Percentiles rank a stretch among this genome's conserved stretches.
Evolutionary conservation across 75 land plant genomes (phyloP).

Genomic region (Pseudotsuga menziesii): DNA sequence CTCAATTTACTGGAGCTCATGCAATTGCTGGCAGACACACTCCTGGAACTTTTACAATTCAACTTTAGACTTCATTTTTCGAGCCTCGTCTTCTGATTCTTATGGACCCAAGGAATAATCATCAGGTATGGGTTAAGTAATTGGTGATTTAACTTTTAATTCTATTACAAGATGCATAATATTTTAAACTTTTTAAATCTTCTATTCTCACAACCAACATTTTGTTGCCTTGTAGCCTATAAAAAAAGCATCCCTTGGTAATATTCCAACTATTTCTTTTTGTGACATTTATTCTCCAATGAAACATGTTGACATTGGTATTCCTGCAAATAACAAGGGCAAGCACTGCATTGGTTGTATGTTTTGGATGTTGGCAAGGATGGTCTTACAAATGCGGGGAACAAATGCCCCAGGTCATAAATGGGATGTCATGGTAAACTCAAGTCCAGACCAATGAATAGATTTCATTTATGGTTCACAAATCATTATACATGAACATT

Average conservation of each 20-base stretch:
- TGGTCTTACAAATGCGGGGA: constrained; percentile 89
- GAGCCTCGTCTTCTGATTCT: constrained; percentile 76
- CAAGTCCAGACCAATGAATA: constrained; percentile 18
- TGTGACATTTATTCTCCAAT: constrained; percentile 90
- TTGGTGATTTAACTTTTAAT: too few species aligned
- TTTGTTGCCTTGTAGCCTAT: constrained; percentile 35
- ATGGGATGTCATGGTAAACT: constrained; percentile 86
- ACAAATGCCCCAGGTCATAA: constrained; percentile 56
- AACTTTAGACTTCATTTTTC: constrained; percentile 59
- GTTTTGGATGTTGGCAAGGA: constrained; percentile 73
- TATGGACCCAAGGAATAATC: constrained; percentile 81
- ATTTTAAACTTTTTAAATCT: neutral
- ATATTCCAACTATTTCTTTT: constrained; percentile 83
- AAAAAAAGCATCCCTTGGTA: constrained; percentile 69
- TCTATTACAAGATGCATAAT: neutral
- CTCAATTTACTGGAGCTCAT: constrained; percentile 73
- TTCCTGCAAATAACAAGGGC: constrained; percentile 80
- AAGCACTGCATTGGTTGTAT: constrained; percentile 79
- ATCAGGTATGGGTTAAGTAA: constrained; percentile 27
- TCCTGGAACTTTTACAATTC: constrained; percentile 85
- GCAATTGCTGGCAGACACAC: constrained; percentile 79
- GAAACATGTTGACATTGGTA: constrained; percentile 77
- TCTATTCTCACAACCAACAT: neutral
- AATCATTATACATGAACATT: too few species aligned
- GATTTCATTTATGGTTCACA: neutral